These are phyloP conservation scores for Dillenia suffruticosa DNA, from an alignment of 164 flowering plant species.

Conservation along the genomic window DNA sequence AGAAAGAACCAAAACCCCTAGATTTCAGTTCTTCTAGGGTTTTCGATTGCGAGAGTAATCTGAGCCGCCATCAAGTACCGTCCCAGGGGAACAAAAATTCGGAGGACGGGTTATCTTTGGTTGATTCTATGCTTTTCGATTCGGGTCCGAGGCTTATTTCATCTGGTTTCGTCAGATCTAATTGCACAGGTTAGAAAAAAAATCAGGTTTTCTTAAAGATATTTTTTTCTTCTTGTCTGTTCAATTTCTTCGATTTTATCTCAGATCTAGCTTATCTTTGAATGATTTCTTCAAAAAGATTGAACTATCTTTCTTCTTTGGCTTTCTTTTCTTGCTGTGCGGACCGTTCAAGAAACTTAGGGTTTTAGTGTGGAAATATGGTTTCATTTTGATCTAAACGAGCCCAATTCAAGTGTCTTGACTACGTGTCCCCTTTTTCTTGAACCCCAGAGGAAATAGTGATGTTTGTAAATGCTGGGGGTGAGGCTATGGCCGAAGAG, in stretches of 20 bases:
- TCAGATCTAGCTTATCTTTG: background rate
- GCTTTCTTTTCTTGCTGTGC: background rate
- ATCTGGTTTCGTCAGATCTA: slow-evolving; percentile 33
- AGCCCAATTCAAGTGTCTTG: background rate
- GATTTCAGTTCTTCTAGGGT: slow-evolving; percentile 18
- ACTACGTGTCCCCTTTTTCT: slow-evolving; percentile 6
- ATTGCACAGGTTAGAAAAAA: slow-evolving; percentile 38
- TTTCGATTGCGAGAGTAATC: slow-evolving; percentile 27
- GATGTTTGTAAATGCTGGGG: slow-evolving; percentile 75
- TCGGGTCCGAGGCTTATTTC: slow-evolving; percentile 48
- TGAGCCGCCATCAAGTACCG: slow-evolving; percentile 1
- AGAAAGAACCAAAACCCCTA: slow-evolving; percentile 23
- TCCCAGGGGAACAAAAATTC: slow-evolving; percentile 14
- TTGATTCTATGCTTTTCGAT: slow-evolving; percentile 57
- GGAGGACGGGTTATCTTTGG: slow-evolving; percentile 21
- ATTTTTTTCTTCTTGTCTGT: background rate
- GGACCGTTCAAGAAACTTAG: background rate
- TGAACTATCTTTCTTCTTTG: slow-evolving; percentile 3
- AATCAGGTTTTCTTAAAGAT: background rate
- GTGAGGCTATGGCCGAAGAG: slow-evolving; percentile 23
- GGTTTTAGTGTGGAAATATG: background rate
- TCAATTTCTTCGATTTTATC: background rate
- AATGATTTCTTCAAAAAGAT: background rate
- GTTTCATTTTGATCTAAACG: background rate
- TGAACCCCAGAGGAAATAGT: slow-evolving; percentile 39